phyloP scores from a whole-genome alignment of 805 yeast genomes.

The Wickerhamomyces queroliae region DNA sequence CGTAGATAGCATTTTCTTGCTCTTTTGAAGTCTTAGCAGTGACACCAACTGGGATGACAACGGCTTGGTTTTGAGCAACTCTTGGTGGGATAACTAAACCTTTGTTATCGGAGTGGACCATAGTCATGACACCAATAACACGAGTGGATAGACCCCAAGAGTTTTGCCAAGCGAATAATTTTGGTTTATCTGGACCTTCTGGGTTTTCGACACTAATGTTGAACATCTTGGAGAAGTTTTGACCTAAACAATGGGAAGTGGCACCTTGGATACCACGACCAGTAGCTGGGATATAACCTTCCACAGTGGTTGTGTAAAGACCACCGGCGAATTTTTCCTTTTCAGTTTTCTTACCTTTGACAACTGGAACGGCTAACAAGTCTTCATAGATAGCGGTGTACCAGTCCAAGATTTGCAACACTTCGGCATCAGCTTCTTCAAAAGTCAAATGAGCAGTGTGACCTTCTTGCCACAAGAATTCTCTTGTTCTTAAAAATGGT shows the following conservation, averaged over 20 bases:
- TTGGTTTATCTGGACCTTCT: conserved; percentile 80
- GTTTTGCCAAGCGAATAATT: conserved; percentile 88
- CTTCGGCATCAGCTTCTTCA: conserved; percentile 81
- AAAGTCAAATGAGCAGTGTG: conserved; percentile 93
- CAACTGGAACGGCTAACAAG: conserved; percentile 93
- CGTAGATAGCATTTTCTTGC: conserved; percentile 60
- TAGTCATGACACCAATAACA: conserved; percentile 98
- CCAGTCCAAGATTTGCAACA: conserved; percentile 75
- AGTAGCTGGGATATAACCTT: conserved; percentile 95
- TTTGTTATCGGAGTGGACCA: conserved; percentile 98
- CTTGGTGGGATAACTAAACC: conserved; percentile 98
- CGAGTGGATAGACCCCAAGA: conserved; percentile 99
- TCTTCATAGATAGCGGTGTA: conserved; percentile 85
- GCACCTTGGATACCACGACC: conserved; percentile 99
- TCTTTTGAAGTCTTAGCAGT: conserved; percentile 81
- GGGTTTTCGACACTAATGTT: conserved; percentile 95
- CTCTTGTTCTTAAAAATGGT: conserved; percentile 98
- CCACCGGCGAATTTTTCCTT: conserved; percentile 99
- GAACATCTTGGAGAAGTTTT: conserved; percentile 98
- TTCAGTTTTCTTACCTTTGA: conserved; percentile 92
- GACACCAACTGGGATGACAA: conserved; percentile 91
- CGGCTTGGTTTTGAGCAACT: conserved; percentile 89
- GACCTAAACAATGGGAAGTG: conserved; percentile 96
- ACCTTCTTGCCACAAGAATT: conserved; percentile 99
- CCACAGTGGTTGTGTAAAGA: conserved; percentile 89